A percentile compares a stretch with the other conserved stretches of the same genome.
Conservation (phyloP, 352 stramenopile species). For the Phytophthora hybrid region DNA sequence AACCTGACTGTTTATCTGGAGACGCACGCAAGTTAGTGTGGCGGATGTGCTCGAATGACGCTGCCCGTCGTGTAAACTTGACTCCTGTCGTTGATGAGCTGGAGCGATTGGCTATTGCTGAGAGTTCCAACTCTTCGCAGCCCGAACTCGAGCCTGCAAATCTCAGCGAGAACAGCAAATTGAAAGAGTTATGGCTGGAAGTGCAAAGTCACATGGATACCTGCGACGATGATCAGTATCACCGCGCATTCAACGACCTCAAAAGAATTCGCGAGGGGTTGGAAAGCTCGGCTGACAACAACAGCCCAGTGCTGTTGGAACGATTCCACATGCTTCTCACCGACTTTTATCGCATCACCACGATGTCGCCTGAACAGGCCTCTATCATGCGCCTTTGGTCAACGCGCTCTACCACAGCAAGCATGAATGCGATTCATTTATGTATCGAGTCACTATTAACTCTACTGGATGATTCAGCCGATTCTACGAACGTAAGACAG, state of each 20-base stretch:
- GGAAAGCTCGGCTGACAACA: background rate
- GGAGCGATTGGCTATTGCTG: background rate
- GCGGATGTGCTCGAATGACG: constrained; percentile 20
- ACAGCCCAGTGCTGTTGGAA: background rate
- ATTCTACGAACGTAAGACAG: background rate
- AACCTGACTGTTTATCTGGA: background rate
- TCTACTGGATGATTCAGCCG: background rate
- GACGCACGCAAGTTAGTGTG: constrained; percentile 10
- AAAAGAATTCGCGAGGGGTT: background rate
- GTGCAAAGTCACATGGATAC: background rate
- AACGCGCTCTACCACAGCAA: background rate
- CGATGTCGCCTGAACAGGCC: background rate
- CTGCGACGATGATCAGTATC: background rate
- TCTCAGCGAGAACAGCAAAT: background rate
- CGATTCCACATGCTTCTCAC: background rate
- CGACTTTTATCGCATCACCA: background rate
- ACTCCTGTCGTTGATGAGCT: constrained; percentile 3
- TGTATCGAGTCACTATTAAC: background rate
- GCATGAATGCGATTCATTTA: background rate
- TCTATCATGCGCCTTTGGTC: background rate
- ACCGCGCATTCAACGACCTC: background rate
- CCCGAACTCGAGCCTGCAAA: background rate
- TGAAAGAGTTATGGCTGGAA: background rate
- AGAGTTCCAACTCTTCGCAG: background rate
- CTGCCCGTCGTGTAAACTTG: background rate